Evolutionary conservation across 768 basidiomycete species (phyloP), one percentile per base, ranked within the genome.

Genomic region (Leccinum fibrillosum): DNA sequence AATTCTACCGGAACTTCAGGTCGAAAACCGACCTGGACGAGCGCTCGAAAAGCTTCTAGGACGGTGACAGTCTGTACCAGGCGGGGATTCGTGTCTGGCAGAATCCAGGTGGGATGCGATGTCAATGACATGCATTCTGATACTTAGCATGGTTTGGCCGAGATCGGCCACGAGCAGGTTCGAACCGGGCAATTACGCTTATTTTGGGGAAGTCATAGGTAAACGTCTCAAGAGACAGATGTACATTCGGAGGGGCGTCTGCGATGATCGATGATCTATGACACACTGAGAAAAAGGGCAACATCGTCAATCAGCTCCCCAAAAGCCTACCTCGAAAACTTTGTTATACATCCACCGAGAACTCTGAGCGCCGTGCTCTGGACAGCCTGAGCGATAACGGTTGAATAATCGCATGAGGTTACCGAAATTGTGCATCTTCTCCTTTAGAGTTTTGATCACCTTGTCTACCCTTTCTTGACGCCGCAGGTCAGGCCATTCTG

Each of bases 21-120:
- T 42, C 70, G 81, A 77, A 86, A 91, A 68, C 86, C 82, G 42
- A 87, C 81, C 32, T 82, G 79, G 62, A 91, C 77, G 57, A 90
- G 75, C 17, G 80, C 88, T 37, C 89, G 81, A 71, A 89, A 90
- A n/a, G 86, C 78, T 75, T 92, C 89, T 45, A 92, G 72, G 60
- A 90, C 88, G n/a, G 86, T 88, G 54, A 89, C 23, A 0, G 52
- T 81, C 80, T 1, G 78, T 77, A 48, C 81, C 80, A 35, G 23
- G 23, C 23, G 23, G 23, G 3, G 23, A 23, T 23, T 23, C 3
- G 3, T 23, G 23, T 23, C 78, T 80, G 59, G 77, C 75, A 5
- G 75, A 77, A 54, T 79, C 77, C 67, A 78, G 75, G 61, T 78
- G 78, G 5, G 77, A 73, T 21, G 77, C 77, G 37, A 79, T 62